phyloP scores from a whole-genome alignment of 352 stramenopile species.

The Globisporangium camurandrum region DNA sequence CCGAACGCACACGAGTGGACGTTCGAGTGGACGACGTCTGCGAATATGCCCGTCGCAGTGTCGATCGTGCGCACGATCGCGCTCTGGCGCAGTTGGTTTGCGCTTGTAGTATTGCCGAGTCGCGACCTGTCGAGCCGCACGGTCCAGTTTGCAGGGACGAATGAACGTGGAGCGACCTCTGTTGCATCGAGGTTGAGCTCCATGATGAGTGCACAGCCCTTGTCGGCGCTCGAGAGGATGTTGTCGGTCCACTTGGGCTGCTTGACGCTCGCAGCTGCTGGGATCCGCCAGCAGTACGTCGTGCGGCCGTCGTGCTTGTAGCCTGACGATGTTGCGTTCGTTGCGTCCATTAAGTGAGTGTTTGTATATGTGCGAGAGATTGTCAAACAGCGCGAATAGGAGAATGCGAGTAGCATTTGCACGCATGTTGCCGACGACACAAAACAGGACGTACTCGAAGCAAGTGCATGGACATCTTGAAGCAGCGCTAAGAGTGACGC shows the following conservation, averaged over 20 bases:
- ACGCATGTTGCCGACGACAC: too few species aligned
- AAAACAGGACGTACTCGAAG: too few species aligned
- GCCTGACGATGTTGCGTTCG: too few species aligned
- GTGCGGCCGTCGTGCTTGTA: constrained; percentile 23
- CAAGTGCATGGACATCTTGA: too few species aligned
- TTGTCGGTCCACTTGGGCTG: constrained; percentile 3
- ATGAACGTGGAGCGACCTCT: constrained; percentile 6
- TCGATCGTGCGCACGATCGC: constrained; percentile 8
- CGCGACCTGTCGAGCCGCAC: constrained; percentile 13
- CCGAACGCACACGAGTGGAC: constrained; percentile 22
- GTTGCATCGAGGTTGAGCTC: constrained; percentile 7
- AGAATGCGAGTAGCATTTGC: too few species aligned
- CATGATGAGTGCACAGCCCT: constrained; percentile 19
- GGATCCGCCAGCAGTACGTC: constrained; percentile 30
- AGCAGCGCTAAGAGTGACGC: too few species aligned
- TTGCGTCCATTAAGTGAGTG: too few species aligned
- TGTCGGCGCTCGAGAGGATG: constrained; percentile 8
- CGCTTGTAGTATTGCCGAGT: constrained; percentile 8
- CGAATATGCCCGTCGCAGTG: constrained; percentile 1
- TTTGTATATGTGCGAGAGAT: too few species aligned
- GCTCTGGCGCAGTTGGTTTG: constrained; percentile 10
- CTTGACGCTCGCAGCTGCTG: constrained; percentile 8
- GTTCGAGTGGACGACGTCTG: constrained; percentile 21
- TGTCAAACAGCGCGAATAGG: too few species aligned
- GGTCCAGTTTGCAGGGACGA: constrained; percentile 18